A percentile compares a stretch with the other conserved stretches of the same genome.
Conservation (phyloP, 2,329 filamentous ascomycete genomes). For the Exophiala phaeomuriformis region DNA sequence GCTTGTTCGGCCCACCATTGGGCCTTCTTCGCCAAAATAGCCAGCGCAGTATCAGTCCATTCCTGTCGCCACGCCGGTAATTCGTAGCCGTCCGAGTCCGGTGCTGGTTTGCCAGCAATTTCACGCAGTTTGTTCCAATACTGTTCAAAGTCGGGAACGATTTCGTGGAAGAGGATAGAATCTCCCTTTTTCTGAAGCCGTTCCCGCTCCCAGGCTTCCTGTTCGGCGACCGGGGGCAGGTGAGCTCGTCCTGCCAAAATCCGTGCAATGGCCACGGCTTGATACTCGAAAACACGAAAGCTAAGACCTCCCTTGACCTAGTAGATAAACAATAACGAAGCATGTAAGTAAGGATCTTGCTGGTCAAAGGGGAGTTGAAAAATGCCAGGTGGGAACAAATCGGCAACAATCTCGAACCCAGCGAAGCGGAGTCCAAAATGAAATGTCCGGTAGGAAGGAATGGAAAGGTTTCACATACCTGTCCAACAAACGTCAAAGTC, state of each 20-base stretch:
- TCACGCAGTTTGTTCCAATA: slow-evolving; percentile 38
- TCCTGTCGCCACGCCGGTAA: slow-evolving; percentile 29
- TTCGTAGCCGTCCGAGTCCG: slow-evolving; percentile 35
- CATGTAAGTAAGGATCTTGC: background rate
- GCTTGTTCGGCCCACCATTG: background rate
- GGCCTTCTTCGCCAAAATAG: background rate
- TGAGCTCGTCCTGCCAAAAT: slow-evolving; percentile 27
- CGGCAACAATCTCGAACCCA: too few species aligned
- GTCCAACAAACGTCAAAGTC: slow-evolving; percentile 55
- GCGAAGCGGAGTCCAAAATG: too few species aligned
- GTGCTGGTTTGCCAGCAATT: slow-evolving; percentile 38
- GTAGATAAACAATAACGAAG: background rate
- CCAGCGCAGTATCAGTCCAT: slow-evolving; percentile 1
- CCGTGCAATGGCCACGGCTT: slow-evolving; percentile 52
- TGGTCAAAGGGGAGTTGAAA: too few species aligned
- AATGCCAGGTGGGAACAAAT: too few species aligned
- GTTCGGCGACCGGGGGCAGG: slow-evolving; percentile 26
- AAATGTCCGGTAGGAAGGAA: too few species aligned
- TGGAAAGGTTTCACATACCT: background rate
- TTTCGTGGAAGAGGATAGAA: slow-evolving; percentile 27
- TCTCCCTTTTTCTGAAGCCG: slow-evolving; percentile 14
- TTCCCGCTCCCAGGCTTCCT: slow-evolving; percentile 30
- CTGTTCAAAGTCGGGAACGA: slow-evolving; percentile 33
- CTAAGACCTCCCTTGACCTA: slow-evolving; percentile 44
- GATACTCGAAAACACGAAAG: slow-evolving; percentile 62